phyloP scores from a whole-genome alignment of 2,329 filamentous ascomycete species.

The Lasiodiplodia gonubiensis region DNA sequence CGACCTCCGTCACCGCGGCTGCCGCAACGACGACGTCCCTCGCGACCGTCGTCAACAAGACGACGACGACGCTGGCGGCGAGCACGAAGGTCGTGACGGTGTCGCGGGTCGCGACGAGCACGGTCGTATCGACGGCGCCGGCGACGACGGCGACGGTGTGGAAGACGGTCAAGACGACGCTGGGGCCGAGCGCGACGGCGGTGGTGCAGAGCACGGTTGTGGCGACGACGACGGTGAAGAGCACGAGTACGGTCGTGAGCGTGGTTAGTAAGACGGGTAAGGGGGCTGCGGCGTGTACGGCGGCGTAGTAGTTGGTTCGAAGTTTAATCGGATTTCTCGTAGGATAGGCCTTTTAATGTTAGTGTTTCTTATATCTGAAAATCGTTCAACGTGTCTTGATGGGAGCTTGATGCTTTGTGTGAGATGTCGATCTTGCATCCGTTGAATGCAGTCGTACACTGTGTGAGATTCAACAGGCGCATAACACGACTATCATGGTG shows the following conservation, averaged over 20 bases:
- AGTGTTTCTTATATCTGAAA: too few species aligned
- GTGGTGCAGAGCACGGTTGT: conserved; percentile 31
- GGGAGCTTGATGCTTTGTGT: too few species aligned
- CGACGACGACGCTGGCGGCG: neutral
- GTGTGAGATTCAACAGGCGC: too few species aligned
- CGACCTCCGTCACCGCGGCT: conserved; percentile 33
- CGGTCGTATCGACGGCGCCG: conserved; percentile 29
- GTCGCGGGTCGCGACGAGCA: neutral
- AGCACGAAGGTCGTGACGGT: neutral
- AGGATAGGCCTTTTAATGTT: too few species aligned
- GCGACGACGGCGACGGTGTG: conserved; percentile 33
- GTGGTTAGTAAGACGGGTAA: conserved; percentile 32
- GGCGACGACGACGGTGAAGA: conserved; percentile 31
- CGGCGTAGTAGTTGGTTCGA: neutral
- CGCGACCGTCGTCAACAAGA: neutral
- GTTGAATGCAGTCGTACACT: too few species aligned
- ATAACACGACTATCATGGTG: too few species aligned
- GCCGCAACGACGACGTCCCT: conserved; percentile 32
- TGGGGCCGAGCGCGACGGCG: conserved; percentile 33
- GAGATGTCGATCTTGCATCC: too few species aligned
- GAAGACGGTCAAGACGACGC: conserved; percentile 34
- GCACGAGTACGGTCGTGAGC: conserved; percentile 30
- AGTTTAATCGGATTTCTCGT: neutral
- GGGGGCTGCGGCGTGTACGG: conserved; percentile 31
- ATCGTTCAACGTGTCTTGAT: too few species aligned